Base-by-base conservation (phyloP, 495 filamentous ascomycete species). In the Hyaloscypha bicolor region DNA sequence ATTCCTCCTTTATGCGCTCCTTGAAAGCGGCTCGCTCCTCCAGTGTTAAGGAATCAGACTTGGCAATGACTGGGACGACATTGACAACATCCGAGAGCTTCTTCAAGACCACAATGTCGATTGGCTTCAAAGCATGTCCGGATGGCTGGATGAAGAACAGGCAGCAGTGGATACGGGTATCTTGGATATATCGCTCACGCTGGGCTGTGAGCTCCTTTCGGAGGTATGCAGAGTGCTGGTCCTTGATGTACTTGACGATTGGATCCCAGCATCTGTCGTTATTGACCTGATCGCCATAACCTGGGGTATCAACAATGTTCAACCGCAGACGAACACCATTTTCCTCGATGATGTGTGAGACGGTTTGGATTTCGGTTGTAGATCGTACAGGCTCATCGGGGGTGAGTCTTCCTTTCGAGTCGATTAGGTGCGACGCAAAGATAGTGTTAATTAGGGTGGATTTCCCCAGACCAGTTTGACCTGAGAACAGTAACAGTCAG, bases 171-270 rank as follows among this genome's bases (percentile, higher is more conserved):
- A 99, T 97, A 67, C 95, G 91, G 71, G 95, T 98, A 79, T 99
- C 95, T 82, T 97, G 94, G 71, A 99, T 97, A 77, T 99, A 98
- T 71, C 95, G 92, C 79, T 99, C 95, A 79, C 95, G 91, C 85
- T 99, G 96, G 71, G 95, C 95, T n/a, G 95, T 98, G 72, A 99
- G 93, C 77, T 99, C 95, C 85, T 99, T 99, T 78, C 96, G 91
- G 59, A 99, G 91, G 82, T 97, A 99, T 73, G 96, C 93, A n/a
- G 92, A 96, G 84, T 99, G 96, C 83, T 99, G 95, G 81, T 99
- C 96, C 85, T 99, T 99, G 86, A 99, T 99, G 82, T 99, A 99
- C 83, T 98, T 98, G 82, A 99, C 94, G 77, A 99, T 99, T 60
- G 96, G 94, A 73, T 96, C 90, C 95, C 95, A 99, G 73, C 95